These are phyloP conservation scores for Selenicereus undatus DNA, from an alignment of 148 eudicot genomes.

Conservation along the genomic window DNA sequence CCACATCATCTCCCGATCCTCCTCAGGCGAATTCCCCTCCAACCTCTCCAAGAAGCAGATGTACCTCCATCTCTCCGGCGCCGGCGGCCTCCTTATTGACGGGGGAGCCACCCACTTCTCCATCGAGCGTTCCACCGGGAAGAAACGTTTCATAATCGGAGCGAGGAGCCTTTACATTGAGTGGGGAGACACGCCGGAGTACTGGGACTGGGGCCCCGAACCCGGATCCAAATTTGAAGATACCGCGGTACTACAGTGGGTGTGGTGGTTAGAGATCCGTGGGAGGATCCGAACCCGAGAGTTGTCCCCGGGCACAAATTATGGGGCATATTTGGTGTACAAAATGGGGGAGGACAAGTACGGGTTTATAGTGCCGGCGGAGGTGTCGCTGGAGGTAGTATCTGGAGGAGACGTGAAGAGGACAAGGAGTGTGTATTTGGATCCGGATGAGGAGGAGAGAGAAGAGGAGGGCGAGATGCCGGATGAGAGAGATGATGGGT, in stretches of 20 bases:
- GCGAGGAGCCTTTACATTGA: constrained; percentile 41
- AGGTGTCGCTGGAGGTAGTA: constrained; percentile 12
- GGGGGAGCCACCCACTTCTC: constrained; percentile 33
- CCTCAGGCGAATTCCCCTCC: background rate
- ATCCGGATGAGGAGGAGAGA: constrained; percentile 19
- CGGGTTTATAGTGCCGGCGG: constrained; percentile 21
- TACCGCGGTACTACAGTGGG: constrained; percentile 31
- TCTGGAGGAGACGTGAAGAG: background rate
- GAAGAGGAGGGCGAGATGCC: background rate
- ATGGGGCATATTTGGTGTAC: constrained; percentile 34
- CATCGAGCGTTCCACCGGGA: constrained; percentile 43
- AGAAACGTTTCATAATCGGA: constrained; percentile 44
- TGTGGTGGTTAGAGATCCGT: constrained; percentile 41
- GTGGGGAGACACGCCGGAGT: constrained; percentile 41
- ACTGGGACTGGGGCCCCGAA: constrained; percentile 43
- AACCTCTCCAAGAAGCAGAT: constrained; percentile 31
- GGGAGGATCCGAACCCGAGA: constrained; percentile 27
- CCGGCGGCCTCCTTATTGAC: constrained; percentile 34
- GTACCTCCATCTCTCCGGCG: constrained; percentile 30
- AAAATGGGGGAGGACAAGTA: constrained; percentile 11
- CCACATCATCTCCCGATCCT: constrained; percentile 25
- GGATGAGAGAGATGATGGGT: constrained; percentile 32
- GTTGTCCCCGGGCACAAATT: constrained; percentile 32
- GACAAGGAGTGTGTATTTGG: constrained; percentile 13
- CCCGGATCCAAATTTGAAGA: constrained; percentile 41